Evolutionary conservation across 345 rosid species (phyloP), one percentile per base, ranked within the genome.

Genomic region (Draba incana): DNA sequence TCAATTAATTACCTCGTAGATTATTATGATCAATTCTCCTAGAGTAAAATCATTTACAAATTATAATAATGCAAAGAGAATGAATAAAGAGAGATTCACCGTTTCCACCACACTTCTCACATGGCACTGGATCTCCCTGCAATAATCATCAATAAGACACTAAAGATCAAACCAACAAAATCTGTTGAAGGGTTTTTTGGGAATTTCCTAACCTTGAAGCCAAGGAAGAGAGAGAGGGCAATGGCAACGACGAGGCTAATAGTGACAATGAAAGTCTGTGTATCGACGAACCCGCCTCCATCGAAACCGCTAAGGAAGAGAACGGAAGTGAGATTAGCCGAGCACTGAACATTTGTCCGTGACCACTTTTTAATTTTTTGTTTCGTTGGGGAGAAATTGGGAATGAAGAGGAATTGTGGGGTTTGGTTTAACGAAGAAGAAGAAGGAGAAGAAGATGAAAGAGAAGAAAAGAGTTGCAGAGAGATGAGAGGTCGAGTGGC

Each of bases 41-140:
- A 38, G 43, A 27, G 13, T 45, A 10, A 10, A 27, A 56, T 45
- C 14, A 47, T 57, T n/a, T 56, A 20, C n/a, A 20, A 20, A 20
- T 24, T 27, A 31, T 14, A 24, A 31, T 14, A 24, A 38, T 27
- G 24, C 13, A 68, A 23, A 10, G 6, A 49, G 20, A 52, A 46
- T 27, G 6, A 13, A 38, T 5, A 27, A 47, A 58, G 46, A 45
- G 49, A 46, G 50, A 67, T 30, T 25, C 75, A 92, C 98, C 98
- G 46, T 92, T 92, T 76, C 98, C 98, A 20, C 87, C 91, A 55
- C 98, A 92, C 1, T 91, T 87, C 63, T 84, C 92, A 64, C 98
- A 92, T 8, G 98, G 90, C 30, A 92, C 88, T 52, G 98, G 96
- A 58, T 90, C 98, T 54, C 98, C 97, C 98, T 92, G 84, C 38